Evolutionary conservation across 495 filamentous ascomycete genomes (phyloP).

Genomic region (Neurospora tetraspora): DNA sequence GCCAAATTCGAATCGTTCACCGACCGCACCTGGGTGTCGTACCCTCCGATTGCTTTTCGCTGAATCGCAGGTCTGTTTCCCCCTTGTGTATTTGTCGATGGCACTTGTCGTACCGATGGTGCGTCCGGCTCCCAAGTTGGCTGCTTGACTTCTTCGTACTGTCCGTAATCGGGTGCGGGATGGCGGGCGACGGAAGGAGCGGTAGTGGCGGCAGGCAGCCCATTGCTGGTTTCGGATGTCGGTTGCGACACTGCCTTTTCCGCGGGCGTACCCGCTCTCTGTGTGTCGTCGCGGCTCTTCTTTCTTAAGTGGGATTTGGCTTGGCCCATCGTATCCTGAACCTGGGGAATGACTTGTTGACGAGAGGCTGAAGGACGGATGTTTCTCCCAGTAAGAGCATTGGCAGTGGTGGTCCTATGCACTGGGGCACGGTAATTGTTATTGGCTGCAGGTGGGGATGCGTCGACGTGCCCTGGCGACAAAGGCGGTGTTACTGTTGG

Average conservation of each 20-base stretch:
- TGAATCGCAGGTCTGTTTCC: slow-evolving; percentile 1
- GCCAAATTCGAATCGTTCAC: slow-evolving; percentile 6
- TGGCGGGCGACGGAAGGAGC: slow-evolving; percentile 9
- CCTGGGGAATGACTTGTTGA: slow-evolving; percentile 9
- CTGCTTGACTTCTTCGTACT: slow-evolving; percentile 14
- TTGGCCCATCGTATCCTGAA: slow-evolving; percentile 18
- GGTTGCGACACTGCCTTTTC: not conserved
- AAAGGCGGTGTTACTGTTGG: slow-evolving; percentile 6
- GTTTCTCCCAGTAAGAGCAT: slow-evolving; percentile 22
- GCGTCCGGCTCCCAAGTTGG: slow-evolving; percentile 6
- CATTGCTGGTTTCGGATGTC: not conserved
- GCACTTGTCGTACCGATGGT: slow-evolving; percentile 21
- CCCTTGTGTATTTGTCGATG: slow-evolving; percentile 16
- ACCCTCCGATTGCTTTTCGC: slow-evolving; percentile 3
- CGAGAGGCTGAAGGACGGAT: slow-evolving; percentile 19
- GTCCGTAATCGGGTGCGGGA: slow-evolving; percentile 18
- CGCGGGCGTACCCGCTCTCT: not conserved
- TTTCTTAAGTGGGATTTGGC: slow-evolving; percentile 11
- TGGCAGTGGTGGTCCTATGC: slow-evolving; percentile 11
- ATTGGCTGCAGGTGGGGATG: slow-evolving; percentile 2
- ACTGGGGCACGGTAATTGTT: slow-evolving; percentile 5
- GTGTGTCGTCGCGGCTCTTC: slow-evolving; percentile 1
- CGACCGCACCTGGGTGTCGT: slow-evolving; percentile 5
- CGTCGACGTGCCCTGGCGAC: not conserved
- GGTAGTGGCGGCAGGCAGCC: slow-evolving; percentile 5